These are phyloP conservation scores for Botryotinia narcissicola DNA, from an alignment of 2,329 filamentous ascomycete genomes.

Conservation along the genomic window DNA sequence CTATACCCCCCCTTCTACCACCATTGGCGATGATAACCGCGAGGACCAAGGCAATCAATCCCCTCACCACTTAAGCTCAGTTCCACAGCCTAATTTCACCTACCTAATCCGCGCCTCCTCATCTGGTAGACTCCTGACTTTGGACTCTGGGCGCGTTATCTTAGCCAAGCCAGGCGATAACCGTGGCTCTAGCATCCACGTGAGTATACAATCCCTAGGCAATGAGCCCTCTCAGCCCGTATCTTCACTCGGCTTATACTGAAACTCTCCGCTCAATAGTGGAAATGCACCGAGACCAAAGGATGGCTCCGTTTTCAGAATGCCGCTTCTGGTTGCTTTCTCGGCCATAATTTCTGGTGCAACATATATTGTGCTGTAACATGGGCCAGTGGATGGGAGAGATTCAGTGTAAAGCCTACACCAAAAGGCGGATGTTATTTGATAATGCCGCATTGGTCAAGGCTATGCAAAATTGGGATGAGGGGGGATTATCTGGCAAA, in stretches of 20 bases:
- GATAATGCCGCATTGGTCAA: neutral
- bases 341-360: neutral
- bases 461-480: slow-evolving; percentile 1
- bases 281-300: neutral
- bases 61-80: neutral
- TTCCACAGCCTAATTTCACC: neutral
- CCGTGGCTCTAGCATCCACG: neutral
- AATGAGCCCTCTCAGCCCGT: neutral
- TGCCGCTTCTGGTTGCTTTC: neutral
- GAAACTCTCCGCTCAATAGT: neutral
- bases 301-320: slow-evolving; percentile 18
- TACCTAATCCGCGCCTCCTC: slow-evolving; percentile 2
- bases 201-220: neutral
- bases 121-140: slow-evolving; percentile 6
- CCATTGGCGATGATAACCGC: neutral
- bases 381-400: neutral
- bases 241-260: neutral
- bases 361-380: neutral
- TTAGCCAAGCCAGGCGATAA: slow-evolving; percentile 3
- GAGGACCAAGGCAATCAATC: neutral
- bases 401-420: neutral
- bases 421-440: slow-evolving; percentile 1
- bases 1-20: neutral
- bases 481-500: neutral
- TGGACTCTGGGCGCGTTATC: neutral